Evolutionary conservation across 345 rosid species (phyloP), one percentile per base, ranked within the genome.

Genomic region (Nephelium lappaceum): DNA sequence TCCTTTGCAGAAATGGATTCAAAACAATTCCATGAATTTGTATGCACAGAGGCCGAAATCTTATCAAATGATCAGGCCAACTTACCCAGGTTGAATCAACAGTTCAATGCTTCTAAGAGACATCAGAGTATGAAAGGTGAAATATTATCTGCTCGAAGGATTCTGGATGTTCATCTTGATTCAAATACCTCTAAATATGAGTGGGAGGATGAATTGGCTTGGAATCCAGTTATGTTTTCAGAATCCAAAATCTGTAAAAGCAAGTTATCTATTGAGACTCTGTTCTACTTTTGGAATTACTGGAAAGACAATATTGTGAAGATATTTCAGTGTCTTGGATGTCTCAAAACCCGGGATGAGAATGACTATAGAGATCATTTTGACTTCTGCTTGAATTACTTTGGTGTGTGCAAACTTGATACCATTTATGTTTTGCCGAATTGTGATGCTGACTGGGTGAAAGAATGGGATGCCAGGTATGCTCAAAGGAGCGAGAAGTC

Each of bases 321-420:
- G 10, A 77, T 89, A 55, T 60, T 87, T 9, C 53, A 77, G 62
- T 76, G 25, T 69, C 83, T 77, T 58, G 73, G 38, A 21, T 31
- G 12, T 64, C 64, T 75, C 77, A 77, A 74, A 45, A 78, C 8
- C 5, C 45, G 5, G 25, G 62, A 53, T 64, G 39, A 6, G 18
- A 67, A 7, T 51, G 84, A 73, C 23, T 62, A 39, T 1, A 66
- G 69, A 39, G 65, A 36, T 1, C 78, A 64, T 66, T 86, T 73
- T 51, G 82, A 84, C 11, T 89, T 89, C 80, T 87, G 88, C 75
- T 53, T 89, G 76, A 81, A 83, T 60, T 89, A 87, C 82, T 76
- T 89, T 68, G 89, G 88, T 6, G 89, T 86, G 21, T 70, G 73
- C 47, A 72, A 53, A 81, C 39, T 18, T 31, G 72, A 49, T 3